These are phyloP conservation scores for Francoa sonchifolia DNA, from an alignment of 441 rosid species.

Conservation along the genomic window DNA sequence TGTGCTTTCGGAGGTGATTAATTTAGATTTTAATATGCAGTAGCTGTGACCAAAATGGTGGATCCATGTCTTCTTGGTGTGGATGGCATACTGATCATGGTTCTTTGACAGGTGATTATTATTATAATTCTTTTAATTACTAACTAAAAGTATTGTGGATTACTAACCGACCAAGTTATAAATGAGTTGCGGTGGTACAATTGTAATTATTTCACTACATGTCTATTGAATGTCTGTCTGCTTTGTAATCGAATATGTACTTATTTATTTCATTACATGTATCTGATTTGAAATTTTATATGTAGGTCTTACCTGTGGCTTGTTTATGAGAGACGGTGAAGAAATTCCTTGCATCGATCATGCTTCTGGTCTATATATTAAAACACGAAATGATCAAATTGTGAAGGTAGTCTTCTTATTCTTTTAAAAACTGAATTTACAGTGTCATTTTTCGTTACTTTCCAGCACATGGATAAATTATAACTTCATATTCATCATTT, in stretches of 20 bases:
- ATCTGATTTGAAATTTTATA: slow-evolving; percentile 11
- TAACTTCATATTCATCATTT: no score
- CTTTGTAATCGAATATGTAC: neutral
- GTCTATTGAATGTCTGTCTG: neutral
- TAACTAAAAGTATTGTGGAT: no score
- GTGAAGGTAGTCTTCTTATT: no score
- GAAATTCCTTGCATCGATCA: slow-evolving; percentile 75
- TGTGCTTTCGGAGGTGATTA: slow-evolving; percentile 7
- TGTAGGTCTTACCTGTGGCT: slow-evolving; percentile 88
- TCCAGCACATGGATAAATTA: no score
- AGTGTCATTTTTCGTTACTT: no score
- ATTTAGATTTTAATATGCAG: slow-evolving; percentile 25
- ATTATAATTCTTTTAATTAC: no score
- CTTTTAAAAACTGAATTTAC: no score
- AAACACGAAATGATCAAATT: slow-evolving; percentile 62
- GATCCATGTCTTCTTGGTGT: slow-evolving; percentile 78
- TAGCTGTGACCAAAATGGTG: slow-evolving; percentile 25
- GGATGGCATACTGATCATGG: slow-evolving; percentile 98
- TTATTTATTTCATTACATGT: neutral
- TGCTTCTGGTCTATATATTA: slow-evolving; percentile 81
- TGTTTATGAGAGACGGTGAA: slow-evolving; percentile 59
- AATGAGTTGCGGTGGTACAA: no score
- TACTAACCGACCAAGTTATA: no score
- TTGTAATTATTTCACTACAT: slow-evolving; percentile 4
- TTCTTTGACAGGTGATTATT: slow-evolving; percentile 77